Base-by-base conservation (phyloP, 2,329 filamentous ascomycete genomes). In the Dothistroma pini region DNA sequence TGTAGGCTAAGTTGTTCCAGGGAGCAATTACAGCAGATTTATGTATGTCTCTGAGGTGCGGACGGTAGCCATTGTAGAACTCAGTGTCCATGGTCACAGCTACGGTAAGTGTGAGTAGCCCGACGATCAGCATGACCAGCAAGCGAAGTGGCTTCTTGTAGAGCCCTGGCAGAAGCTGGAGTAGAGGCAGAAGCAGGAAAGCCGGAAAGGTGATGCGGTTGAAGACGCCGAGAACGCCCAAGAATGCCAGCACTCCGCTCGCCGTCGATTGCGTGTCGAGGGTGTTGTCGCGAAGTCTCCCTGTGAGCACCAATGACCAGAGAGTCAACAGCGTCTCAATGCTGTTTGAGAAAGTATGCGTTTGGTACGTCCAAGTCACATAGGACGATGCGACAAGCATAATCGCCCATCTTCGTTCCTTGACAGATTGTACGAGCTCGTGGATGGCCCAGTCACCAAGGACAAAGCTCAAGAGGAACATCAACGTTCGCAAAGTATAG, bases 321-420 rank as follows among this genome's bases (percentile, higher is more conserved):
- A 91, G 85, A 56, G 99, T 92, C 55, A 93, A 84, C 69, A 99
- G 80, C 2, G 95, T 97, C 79, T 99, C 95, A 67, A 97, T 84
- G 63, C 93, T 96, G 78, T 99, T 99, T 65, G 93, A 97, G 76
- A 99, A 97, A 12, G 95, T 97, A 77, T 99, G 95, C 19, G 91
- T 95, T 78, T 99, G 95, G 78, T 93, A 96, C 50, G 93, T 97
- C 93, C 95, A 99, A 53, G 95, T 99, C 69, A 97, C 93, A 77
- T 97, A 99, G 29, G 92, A 97, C 31, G 93, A 97, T 51, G 93
- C 92, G 63, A 97, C 89, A 60, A 99, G 83, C 51, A 96, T 81
- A 50, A 96, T 85, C 10, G 92, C 91, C 58, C 89, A 80, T 68
- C 85, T 85, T 65, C 91, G 87, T 70, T 84, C 79, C 62, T 87